Base-by-base conservation (phyloP, 805 yeast genomes). In the Monosporozyma solicola region DNA sequence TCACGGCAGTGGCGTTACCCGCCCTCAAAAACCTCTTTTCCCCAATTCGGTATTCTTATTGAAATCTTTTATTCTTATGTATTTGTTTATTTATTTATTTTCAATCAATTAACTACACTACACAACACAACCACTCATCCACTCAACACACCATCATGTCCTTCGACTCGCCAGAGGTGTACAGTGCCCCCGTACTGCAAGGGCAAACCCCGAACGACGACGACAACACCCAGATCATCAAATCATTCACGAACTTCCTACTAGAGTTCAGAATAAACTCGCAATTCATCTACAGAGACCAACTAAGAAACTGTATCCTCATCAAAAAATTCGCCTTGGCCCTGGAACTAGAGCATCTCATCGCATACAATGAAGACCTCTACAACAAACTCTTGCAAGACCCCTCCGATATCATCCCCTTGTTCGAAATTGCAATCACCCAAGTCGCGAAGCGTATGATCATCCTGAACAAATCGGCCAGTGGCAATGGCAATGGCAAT, bases 221-320 rank as follows among this genome's bases (percentile, higher is more conserved):
- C 58, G 76, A 75, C 55, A 78, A 77, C 66, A 81, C 83, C 52
- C 94, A 85, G 68, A 77, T 85, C 61, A 78, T 82, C 62, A 82
- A 82, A 59, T 86, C 90, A 2, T 91, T 92, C 74, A 82, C 84
- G 59, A 76, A 80, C 59, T 94, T 94, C 69, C 79, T 94, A 43
- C 73, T 89, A 52, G 96, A 90, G 66, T 94, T 89, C 70, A 80
- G 96, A 70, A 77, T 88, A 55, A 85, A 87, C 63, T 80, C 87
- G 54, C 85, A 82, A 66, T 94, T 87, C 68, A 75, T 90, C 41
- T 92, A 92, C 74, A 77, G 95, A 75, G 97, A 91, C 62, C 96
- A 91, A 67, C 75, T 94, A 52, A 77, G 97, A 60, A 96, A 89
- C 62, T 89, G 91, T 68, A 73, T 95, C 48, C 74, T 92, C 50